phyloP scores from a whole-genome alignment of 805 yeast genomes.

The Cyberlindnera meyerae region DNA sequence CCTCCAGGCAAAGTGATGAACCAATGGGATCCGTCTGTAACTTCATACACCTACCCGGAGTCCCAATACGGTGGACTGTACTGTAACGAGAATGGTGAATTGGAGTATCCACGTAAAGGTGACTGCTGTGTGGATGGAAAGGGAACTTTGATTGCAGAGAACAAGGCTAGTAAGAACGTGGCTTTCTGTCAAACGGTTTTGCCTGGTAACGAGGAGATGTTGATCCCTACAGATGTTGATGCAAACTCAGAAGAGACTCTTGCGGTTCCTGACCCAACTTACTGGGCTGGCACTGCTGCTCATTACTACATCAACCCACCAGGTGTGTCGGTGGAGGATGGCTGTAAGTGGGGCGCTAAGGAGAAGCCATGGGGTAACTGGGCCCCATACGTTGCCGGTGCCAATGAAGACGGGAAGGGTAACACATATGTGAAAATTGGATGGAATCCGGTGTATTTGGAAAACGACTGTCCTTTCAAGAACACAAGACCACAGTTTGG shows the following conservation, averaged over 20 bases:
- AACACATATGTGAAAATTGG: constrained; percentile 81
- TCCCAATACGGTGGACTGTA: constrained; percentile 80
- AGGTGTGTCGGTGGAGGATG: constrained; percentile 70
- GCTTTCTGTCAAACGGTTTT: constrained; percentile 91
- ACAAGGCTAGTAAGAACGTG: constrained; percentile 52
- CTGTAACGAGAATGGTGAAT: constrained; percentile 66
- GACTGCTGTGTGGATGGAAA: constrained; percentile 72
- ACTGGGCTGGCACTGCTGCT: constrained; percentile 84
- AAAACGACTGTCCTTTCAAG: constrained; percentile 49
- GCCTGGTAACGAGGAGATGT: constrained; percentile 93
- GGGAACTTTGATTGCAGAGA: constrained; percentile 62
- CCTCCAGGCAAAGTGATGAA: constrained; percentile 82
- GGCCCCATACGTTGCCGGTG: constrained; percentile 93
- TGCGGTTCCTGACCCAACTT: constrained; percentile 82
- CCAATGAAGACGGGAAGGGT: constrained; percentile 66
- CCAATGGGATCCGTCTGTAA: constrained; percentile 80
- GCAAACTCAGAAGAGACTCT: constrained; percentile 43
- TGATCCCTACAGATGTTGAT: constrained; percentile 74
- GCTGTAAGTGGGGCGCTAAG: constrained; percentile 79
- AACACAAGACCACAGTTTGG: constrained; percentile 62
- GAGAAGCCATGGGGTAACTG: constrained; percentile 77
- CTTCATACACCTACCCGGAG: constrained; percentile 69
- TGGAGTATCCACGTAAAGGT: constrained; percentile 55
- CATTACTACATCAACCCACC: constrained; percentile 84
- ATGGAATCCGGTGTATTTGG: constrained; percentile 85